Evolutionary conservation across 225 moss, liverwort and hornwort species (phyloP).

Genomic region (Takakia lepidozioides): DNA sequence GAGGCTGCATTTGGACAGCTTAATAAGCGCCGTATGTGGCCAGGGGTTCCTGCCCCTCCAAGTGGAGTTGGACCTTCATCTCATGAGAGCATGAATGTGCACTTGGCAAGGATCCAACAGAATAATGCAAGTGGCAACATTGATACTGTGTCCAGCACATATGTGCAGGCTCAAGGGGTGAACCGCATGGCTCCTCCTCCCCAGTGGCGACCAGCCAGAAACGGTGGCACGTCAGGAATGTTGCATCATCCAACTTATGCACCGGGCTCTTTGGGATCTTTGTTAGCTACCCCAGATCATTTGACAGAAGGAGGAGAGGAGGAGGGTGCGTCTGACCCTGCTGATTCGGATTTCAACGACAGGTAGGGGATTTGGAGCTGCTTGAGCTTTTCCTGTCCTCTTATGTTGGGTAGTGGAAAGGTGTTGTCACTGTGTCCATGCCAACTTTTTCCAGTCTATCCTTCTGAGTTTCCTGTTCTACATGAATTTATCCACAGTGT

Average conservation of each 20-base stretch:
- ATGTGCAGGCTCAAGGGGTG: conserved; percentile 21
- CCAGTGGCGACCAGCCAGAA: conserved; percentile 25
- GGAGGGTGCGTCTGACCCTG: conserved; percentile 32
- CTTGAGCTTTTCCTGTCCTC: too few relatives aligned
- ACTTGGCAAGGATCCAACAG: conserved; percentile 33
- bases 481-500: too few relatives aligned
- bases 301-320: conserved; percentile 39
- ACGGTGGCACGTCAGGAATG: conserved; percentile 17
- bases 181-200: conserved; percentile 18
- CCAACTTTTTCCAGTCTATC: too few relatives aligned
- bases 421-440: too few relatives aligned
- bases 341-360: conserved; percentile 46
- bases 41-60: conserved; percentile 17
- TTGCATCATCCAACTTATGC: conserved; percentile 25
- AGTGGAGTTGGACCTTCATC: conserved; percentile 19
- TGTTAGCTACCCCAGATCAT: conserved; percentile 30
- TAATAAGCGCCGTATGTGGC: conserved; percentile 31
- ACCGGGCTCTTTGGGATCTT: conserved; percentile 24
- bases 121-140: conserved; percentile 33
- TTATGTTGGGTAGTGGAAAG: too few relatives aligned
- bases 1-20: conserved; percentile 18
- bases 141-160: conserved; percentile 17
- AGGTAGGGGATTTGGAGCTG: conserved; percentile 15
- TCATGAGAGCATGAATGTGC: conserved; percentile 20
- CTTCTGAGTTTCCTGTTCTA: too few relatives aligned